A percentile compares a stretch with the other conserved stretches of the same genome.
These are phyloP conservation scores for Sphaerulina vaccinii DNA, from an alignment of 2,329 filamentous ascomycete species.

Conservation along the genomic window DNA sequence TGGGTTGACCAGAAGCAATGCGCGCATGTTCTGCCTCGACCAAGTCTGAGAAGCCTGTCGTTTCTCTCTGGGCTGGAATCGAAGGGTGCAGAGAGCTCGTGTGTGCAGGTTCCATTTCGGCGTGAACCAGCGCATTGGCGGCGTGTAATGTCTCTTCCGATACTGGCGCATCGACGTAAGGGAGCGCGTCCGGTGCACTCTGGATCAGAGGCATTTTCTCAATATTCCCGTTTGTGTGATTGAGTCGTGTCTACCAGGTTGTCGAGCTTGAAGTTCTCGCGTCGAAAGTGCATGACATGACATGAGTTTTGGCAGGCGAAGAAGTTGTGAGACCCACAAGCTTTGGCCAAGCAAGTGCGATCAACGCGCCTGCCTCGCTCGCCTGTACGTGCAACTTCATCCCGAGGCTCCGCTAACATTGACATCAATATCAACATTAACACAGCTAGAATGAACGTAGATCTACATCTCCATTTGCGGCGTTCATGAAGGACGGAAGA, in stretches of 20 bases:
- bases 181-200: constrained; percentile 74
- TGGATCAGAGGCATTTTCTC: constrained; percentile 63
- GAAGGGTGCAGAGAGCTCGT: constrained; percentile 56
- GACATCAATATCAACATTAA: no score
- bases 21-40: constrained; percentile 68
- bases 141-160: constrained; percentile 61
- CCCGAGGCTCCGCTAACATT: no score
- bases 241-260: background rate
- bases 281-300: background rate
- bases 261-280: background rate
- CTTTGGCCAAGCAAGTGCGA: no score
- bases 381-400: no score
- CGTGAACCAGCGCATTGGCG: constrained; percentile 67
- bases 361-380: no score
- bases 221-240: constrained; percentile 1
- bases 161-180: constrained; percentile 78
- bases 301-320: background rate
- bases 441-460: no score
- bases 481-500: no score
- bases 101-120: constrained; percentile 59
- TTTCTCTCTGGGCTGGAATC: constrained; percentile 52
- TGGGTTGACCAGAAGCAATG: constrained; percentile 53
- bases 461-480: no score
- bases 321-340: no score
- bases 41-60: constrained; percentile 62